Evolutionary conservation across 2,329 filamentous ascomycete genomes (phyloP).

Genomic region (Fragosphaeria purpurea): DNA sequence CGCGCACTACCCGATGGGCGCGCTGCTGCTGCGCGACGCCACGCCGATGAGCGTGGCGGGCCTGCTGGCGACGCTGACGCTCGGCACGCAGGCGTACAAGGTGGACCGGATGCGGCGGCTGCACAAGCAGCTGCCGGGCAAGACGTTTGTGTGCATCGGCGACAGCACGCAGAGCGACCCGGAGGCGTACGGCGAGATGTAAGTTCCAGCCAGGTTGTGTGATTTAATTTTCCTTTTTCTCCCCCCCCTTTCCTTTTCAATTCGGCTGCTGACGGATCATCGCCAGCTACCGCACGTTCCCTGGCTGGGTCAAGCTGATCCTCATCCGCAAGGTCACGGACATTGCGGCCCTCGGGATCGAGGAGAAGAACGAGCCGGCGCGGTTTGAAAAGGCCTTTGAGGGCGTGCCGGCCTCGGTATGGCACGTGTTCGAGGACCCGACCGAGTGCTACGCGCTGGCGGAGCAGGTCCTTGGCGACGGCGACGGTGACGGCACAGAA

Average conservation of each 20-base stretch:
- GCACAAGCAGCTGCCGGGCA: constrained; percentile 64
- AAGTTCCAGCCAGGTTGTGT: constrained; percentile 20
- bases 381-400: constrained; percentile 79
- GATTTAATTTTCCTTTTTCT: not conserved
- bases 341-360: constrained; percentile 57
- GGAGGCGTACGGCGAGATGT: constrained; percentile 78
- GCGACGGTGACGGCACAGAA: not conserved
- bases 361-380: constrained; percentile 61
- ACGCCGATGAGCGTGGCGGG: constrained; percentile 79
- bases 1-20: constrained; percentile 62
- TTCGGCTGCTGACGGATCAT: not conserved
- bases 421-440: constrained; percentile 76
- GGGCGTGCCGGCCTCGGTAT: constrained; percentile 57
- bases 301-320: constrained; percentile 72
- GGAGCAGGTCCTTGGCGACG: constrained; percentile 1
- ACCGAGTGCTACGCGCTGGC: constrained; percentile 44
- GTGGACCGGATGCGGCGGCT: constrained; percentile 69
- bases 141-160: constrained; percentile 75
- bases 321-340: constrained; percentile 77
- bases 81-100: constrained; percentile 80
- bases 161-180: constrained; percentile 90
- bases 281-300: constrained; percentile 48
- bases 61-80: constrained; percentile 66
- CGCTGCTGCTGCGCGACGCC: constrained; percentile 73
- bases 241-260: not conserved